A percentile compares a stretch with the other conserved stretches of the same genome.
Evolutionary conservation across 345 rosid species (phyloP).

Genomic region (Excoecaria agallocha): DNA sequence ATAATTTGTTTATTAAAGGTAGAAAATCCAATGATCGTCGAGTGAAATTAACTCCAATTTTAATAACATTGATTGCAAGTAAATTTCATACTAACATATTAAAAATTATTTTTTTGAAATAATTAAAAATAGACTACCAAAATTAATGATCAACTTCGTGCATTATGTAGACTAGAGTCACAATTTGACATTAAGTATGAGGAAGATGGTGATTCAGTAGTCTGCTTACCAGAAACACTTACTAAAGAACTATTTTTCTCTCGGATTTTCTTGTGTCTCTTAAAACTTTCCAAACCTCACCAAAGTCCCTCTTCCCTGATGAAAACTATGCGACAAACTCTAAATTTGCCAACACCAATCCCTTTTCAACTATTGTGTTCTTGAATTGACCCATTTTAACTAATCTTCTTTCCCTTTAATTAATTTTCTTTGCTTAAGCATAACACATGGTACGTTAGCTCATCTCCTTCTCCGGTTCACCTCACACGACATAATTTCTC

Average conservation of each 20-base stretch:
- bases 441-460: slow-evolving; percentile 67
- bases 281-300: slow-evolving; percentile 25
- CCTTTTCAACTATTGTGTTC: neutral
- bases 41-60: too few relatives aligned
- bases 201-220: slow-evolving; percentile 36
- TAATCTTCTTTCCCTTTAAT: neutral
- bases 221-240: slow-evolving; percentile 44
- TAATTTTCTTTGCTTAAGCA: slow-evolving; percentile 4
- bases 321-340: neutral
- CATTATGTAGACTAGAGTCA: too few relatives aligned
- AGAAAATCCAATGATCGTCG: too few relatives aligned
- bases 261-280: slow-evolving; percentile 21
- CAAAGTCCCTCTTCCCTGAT: slow-evolving; percentile 19
- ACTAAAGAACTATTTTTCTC: neutral
- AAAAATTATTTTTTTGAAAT: too few relatives aligned
- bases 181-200: slow-evolving; percentile 10
- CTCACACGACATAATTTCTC: slow-evolving; percentile 11
- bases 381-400: too few relatives aligned
- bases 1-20: too few relatives aligned
- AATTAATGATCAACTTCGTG: too few relatives aligned
- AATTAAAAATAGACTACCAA: too few relatives aligned
- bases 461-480: slow-evolving; percentile 45
- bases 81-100: too few relatives aligned
- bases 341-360: too few relatives aligned
- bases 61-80: too few relatives aligned